phyloP scores from a whole-genome alignment of 1,284 basidiomycete genomes.

The Ceratobasidium sp. region DNA sequence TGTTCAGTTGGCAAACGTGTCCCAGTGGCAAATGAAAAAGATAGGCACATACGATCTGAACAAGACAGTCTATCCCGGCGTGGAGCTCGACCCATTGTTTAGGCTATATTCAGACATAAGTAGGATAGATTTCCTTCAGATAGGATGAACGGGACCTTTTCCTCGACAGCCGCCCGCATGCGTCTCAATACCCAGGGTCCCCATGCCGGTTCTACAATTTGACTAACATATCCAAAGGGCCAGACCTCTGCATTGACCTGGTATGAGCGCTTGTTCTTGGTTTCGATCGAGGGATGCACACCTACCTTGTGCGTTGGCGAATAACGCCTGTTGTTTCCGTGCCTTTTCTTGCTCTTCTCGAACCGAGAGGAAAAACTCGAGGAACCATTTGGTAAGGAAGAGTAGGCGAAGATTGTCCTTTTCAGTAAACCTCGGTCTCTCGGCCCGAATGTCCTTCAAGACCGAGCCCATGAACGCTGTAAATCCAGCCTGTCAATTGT shows the following conservation, averaged over 20 bases:
- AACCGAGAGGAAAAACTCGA: slow-evolving; percentile 82
- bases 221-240: slow-evolving; percentile 78
- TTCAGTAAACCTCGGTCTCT: slow-evolving; percentile 86
- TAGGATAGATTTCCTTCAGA: slow-evolving; percentile 1
- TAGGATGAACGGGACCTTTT: slow-evolving; percentile 67
- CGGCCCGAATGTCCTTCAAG: slow-evolving; percentile 91
- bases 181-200: slow-evolving; percentile 87
- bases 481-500: slow-evolving; percentile 3
- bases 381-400: slow-evolving; percentile 84
- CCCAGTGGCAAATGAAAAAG: not conserved
- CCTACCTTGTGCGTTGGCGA: slow-evolving; percentile 53
- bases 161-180: slow-evolving; percentile 88
- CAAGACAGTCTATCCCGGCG: slow-evolving; percentile 91
- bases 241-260: slow-evolving; percentile 51
- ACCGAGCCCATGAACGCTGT: slow-evolving; percentile 82
- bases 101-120: slow-evolving; percentile 59
- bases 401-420: slow-evolving; percentile 88
- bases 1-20: not conserved
- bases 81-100: slow-evolving; percentile 93
- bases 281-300: slow-evolving; percentile 22
- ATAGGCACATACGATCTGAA: slow-evolving; percentile 65
- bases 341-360: slow-evolving; percentile 43
- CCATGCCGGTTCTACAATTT: slow-evolving; percentile 84
- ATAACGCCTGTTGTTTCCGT: slow-evolving; percentile 30
- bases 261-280: slow-evolving; percentile 44